Evolutionary conservation across 331 rosid species (phyloP).

Genomic region (Quercus tomentella): DNA sequence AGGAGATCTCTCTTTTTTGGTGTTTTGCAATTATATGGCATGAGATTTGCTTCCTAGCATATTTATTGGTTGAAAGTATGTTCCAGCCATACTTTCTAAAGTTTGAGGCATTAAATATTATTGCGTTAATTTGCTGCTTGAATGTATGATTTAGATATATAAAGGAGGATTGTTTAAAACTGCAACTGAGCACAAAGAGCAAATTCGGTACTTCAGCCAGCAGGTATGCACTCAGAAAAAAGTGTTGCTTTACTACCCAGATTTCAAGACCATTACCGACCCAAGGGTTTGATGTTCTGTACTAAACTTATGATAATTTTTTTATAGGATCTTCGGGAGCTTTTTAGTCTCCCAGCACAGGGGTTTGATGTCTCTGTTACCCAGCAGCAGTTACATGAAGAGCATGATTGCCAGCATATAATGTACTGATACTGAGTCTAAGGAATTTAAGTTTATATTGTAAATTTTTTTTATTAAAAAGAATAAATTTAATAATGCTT

Average conservation of each 20-base stretch:
- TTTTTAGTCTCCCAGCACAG: slow-evolving; percentile 83
- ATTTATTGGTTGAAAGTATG: not conserved
- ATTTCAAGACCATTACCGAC: not conserved
- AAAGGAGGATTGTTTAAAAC: slow-evolving; percentile 91
- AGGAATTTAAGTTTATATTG: not conserved
- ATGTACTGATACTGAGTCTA: slow-evolving; percentile 41
- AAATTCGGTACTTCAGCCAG: slow-evolving; percentile 87
- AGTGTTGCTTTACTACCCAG: slow-evolving; percentile 3
- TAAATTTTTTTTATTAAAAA: too few species aligned
- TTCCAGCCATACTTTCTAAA: not conserved
- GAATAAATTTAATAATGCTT: not conserved
- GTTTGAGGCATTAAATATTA: not conserved
- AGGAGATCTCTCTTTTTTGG: not conserved
- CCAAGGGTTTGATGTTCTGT: not conserved
- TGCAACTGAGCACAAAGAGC: slow-evolving; percentile 94
- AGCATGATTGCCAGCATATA: slow-evolving; percentile 65
- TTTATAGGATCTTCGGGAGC: slow-evolving; percentile 83
- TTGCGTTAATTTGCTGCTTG: slow-evolving; percentile 5
- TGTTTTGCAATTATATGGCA: not conserved
- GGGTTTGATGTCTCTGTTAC: slow-evolving; percentile 95
- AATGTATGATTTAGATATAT: slow-evolving; percentile 47
- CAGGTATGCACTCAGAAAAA: slow-evolving; percentile 47
- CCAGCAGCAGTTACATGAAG: slow-evolving; percentile 77
- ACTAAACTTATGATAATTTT: slow-evolving; percentile 3
- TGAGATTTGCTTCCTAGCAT: not conserved